A percentile compares a stretch with the other conserved stretches of the same genome.
These are phyloP conservation scores for Wickerhamiella nectarea DNA, from an alignment of 805 yeast genomes.

Conservation along the genomic window DNA sequence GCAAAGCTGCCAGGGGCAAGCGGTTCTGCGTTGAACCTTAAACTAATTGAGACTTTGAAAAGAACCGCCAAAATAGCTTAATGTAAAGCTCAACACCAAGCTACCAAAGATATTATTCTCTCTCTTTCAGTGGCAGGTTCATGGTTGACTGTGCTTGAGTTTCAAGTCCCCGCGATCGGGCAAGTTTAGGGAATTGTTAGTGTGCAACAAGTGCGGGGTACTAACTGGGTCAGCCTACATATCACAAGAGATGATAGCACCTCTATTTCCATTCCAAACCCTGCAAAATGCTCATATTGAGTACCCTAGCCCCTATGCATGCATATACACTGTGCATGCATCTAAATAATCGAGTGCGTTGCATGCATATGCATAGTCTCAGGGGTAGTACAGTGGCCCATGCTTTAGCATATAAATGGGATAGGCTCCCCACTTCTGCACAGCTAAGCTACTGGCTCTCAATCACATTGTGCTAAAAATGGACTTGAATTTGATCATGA, in stretches of 20 bases:
- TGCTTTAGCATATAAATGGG: not conserved
- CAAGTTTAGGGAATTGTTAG: no score
- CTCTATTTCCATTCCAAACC: no score
- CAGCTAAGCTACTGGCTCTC: not conserved
- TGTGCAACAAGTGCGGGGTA: no score
- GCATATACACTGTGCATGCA: slow-evolving; percentile 5
- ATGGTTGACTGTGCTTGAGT: not conserved
- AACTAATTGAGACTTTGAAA: not conserved
- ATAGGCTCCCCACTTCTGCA: not conserved
- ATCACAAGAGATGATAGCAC: no score
- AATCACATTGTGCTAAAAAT: not conserved
- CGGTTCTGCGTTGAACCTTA: not conserved
- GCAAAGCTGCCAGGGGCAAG: not conserved
- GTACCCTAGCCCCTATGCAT: not conserved
- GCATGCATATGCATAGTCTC: slow-evolving; percentile 7
- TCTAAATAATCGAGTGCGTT: slow-evolving; percentile 5
- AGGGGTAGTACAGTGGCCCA: slow-evolving; percentile 5
- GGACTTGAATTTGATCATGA: not conserved
- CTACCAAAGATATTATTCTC: not conserved
- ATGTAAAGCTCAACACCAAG: not conserved
- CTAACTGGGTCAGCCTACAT: no score
- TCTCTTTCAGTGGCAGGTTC: not conserved
- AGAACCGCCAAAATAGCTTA: not conserved
- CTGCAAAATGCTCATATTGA: not conserved
- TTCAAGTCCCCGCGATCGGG: no score